phyloP scores from a whole-genome alignment of 306 rosid species.

The Canavalia gladiata region DNA sequence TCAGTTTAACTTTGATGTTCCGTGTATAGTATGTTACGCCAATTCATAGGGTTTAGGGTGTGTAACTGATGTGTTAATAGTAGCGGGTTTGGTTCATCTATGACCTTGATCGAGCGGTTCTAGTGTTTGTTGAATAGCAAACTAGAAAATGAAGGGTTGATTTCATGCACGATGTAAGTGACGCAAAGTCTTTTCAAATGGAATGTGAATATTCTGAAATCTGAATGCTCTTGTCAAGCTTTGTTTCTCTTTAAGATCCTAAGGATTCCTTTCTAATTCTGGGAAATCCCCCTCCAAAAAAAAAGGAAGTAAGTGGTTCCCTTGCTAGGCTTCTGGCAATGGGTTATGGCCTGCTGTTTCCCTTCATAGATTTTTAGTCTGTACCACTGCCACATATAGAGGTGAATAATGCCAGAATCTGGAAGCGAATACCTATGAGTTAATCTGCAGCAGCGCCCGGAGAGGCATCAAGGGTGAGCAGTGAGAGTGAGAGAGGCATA shows the following conservation, averaged over 20 bases:
- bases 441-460: slow-evolving; percentile 36
- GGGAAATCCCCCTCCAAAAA: neutral
- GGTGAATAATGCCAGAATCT: neutral
- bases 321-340: slow-evolving; percentile 5
- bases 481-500: slow-evolving; percentile 26
- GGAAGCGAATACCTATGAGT: neutral
- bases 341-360: slow-evolving; percentile 29
- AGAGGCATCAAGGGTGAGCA: slow-evolving; percentile 34
- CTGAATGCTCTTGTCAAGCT: slow-evolving; percentile 21
- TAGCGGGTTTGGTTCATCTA: slow-evolving; percentile 24
- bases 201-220: slow-evolving; percentile 44
- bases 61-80: slow-evolving; percentile 23
- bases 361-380: neutral
- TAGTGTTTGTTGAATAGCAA: neutral
- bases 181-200: neutral
- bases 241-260: slow-evolving; percentile 15
- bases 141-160: slow-evolving; percentile 19
- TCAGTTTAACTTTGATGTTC: slow-evolving; percentile 1
- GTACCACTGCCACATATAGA: neutral
- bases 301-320: neutral
- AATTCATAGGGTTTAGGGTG: neutral
- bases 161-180: slow-evolving; percentile 38
- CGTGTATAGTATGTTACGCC: neutral
- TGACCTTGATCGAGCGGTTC: slow-evolving; percentile 42
- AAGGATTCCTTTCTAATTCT: slow-evolving; percentile 1